A percentile compares a stretch with the other conserved stretches of the same genome.
phyloP scores from a whole-genome alignment of 148 eudicot genomes.

The Vaccinium corymbosum region DNA sequence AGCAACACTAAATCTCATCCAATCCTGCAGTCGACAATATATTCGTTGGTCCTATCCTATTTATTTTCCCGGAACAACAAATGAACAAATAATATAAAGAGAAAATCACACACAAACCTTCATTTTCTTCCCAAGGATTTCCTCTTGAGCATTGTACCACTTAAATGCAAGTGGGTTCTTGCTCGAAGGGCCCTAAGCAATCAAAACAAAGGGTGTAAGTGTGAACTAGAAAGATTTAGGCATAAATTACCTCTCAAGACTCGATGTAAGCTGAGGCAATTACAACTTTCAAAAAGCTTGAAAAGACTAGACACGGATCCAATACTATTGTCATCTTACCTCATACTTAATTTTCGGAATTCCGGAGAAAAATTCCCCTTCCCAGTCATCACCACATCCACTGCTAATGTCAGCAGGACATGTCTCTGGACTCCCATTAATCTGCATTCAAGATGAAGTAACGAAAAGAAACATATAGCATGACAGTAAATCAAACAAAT shows the following conservation, averaged over 20 bases:
- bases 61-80: not conserved
- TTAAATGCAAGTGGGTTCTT: slow-evolving; percentile 77
- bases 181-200: slow-evolving; percentile 67
- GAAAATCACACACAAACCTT: slow-evolving; percentile 46
- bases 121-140: slow-evolving; percentile 89
- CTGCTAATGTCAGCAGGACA: slow-evolving; percentile 65
- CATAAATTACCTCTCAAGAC: not conserved
- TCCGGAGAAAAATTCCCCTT: slow-evolving; percentile 90
- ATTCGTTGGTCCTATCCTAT: not conserved
- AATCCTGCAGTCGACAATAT: slow-evolving; percentile 46
- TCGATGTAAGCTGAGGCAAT: not conserved
- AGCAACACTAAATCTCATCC: slow-evolving; percentile 97
- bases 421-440: slow-evolving; percentile 63
- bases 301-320: not conserved
- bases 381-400: slow-evolving; percentile 67
- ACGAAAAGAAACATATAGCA: not conserved
- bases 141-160: slow-evolving; percentile 91
- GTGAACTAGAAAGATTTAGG: not conserved
- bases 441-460: slow-evolving; percentile 35
- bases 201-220: not conserved
- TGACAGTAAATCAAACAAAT: not conserved
- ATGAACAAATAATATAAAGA: not conserved
- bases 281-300: not conserved
- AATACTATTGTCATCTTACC: slow-evolving; percentile 30
- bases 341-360: slow-evolving; percentile 91